Evolutionary conservation across 31 red algal species (phyloP), one percentile per base, ranked within the genome.

Genomic region (Endocladia muricata): DNA sequence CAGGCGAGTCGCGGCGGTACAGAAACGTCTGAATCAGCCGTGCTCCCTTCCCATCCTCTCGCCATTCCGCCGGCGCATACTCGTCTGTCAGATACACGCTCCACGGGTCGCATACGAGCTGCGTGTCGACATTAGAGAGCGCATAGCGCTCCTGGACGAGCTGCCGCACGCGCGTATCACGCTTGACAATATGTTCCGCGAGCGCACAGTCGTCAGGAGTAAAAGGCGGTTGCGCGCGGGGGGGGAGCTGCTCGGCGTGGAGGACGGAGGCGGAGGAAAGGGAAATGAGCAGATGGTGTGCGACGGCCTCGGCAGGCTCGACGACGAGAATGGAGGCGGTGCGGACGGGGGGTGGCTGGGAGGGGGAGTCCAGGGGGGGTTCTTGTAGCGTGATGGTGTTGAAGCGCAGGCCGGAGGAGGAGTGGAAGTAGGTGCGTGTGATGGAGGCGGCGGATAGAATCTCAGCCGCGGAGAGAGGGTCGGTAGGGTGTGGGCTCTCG

Each of bases 21-120:
- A 88, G 55, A 33, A 88, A 88, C 47, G 68, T 69, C n/a, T 79
- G 73, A 56, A 88, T 57, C 49, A 79, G 39, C 19, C 84, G 76
- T 26, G 55, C 60, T 39, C 55, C 7, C 21, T 74, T 38, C 43
- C 55, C 47, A 6, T 61, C 58, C 35, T 63, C 22, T 17, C 31
- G 33, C 68, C 41, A 28, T 11, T 72, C 40, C 41, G n/a, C n/a
- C n/a, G n/a, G n/a, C n/a, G n/a, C n/a, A n/a, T 41, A 28, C 37
- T 17, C 68, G 3, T 72, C 29, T n/a, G 68, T 72, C 34, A 72
- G 39, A 49, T 72, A 40, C 55, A 76, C 51, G 26, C 72, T 76
- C 72, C 72, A 65, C 51, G 72, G 72, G 34, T 76, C 72, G 21
- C 49, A 51, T 3, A 62, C 72, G 19, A 76, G 48, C 48, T 54